These are phyloP conservation scores for Extremus antarcticus DNA, from an alignment of 495 filamentous ascomycete genomes.

Conservation along the genomic window DNA sequence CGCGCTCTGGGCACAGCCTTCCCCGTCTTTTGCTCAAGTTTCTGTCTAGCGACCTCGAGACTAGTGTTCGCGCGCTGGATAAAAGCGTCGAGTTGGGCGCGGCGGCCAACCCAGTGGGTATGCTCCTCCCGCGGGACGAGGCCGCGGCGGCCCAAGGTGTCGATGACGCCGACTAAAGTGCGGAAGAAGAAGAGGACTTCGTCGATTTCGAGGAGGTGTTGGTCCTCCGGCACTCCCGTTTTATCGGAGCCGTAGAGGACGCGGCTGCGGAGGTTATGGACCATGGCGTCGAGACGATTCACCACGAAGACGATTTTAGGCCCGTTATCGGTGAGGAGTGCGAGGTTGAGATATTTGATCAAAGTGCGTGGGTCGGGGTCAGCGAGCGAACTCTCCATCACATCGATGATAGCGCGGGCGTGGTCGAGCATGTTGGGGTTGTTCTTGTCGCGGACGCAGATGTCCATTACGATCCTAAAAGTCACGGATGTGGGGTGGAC, in stretches of 20 bases:
- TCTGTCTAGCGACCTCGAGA: background rate
- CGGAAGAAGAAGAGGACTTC: conserved; percentile 5
- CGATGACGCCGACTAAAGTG: conserved; percentile 11
- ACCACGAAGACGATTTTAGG: conserved; percentile 8
- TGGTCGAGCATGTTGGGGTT: conserved; percentile 45
- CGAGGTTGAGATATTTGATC: conserved; percentile 32
- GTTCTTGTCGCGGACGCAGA: conserved; percentile 57
- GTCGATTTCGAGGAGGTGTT: background rate
- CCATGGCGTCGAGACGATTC: conserved; percentile 9
- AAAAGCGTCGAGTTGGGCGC: conserved; percentile 3
- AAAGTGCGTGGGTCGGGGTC: conserved; percentile 35
- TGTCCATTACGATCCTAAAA: conserved; percentile 60
- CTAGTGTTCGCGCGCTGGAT: background rate
- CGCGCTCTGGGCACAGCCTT: background rate
- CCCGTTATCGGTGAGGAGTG: conserved; percentile 8
- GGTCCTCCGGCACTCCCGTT: background rate
- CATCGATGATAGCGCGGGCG: conserved; percentile 22
- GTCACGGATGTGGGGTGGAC: conserved; percentile 36
- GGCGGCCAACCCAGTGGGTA: conserved; percentile 8
- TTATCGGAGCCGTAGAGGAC: conserved; percentile 3
- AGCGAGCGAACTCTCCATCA: conserved; percentile 16
- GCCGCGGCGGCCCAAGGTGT: conserved; percentile 10
- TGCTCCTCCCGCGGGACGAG: conserved; percentile 11
- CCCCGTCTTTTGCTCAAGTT: background rate
- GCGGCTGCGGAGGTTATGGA: conserved; percentile 9